Percentiles rank a stretch among this genome's conserved stretches.
Conservation (phyloP, 495 filamentous ascomycete species). For the Penicillium argentinense region DNA sequence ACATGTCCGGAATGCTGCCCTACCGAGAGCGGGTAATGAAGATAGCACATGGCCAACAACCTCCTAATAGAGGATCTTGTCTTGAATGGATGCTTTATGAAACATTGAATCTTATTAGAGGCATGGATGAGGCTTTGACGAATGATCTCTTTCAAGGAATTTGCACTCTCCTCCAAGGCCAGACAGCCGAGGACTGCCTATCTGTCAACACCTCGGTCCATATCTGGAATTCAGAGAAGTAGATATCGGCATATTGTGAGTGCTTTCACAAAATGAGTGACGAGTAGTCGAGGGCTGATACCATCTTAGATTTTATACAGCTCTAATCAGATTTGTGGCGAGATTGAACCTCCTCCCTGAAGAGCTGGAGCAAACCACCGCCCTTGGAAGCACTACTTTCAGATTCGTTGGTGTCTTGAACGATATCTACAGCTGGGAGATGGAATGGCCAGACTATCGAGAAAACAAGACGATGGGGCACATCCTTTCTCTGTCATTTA, state of each 20-base stretch:
- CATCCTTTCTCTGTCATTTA: conserved; percentile 22
- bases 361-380: conserved; percentile 5
- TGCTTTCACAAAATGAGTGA: not conserved
- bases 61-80: conserved; percentile 6
- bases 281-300: not conserved
- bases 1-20: conserved; percentile 15
- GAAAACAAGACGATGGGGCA: conserved; percentile 16
- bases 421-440: conserved; percentile 28
- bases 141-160: conserved; percentile 20
- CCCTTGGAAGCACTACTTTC: conserved; percentile 16
- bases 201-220: conserved; percentile 13
- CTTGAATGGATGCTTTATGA: conserved; percentile 24
- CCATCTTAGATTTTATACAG: conserved; percentile 18
- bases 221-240: conserved; percentile 19
- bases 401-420: conserved; percentile 22
- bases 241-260: conserved; percentile 20
- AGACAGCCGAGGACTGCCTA: conserved; percentile 14
- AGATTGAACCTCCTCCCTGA: conserved; percentile 7
- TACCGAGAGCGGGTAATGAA: conserved; percentile 19
- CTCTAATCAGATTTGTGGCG: conserved; percentile 22
- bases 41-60: conserved; percentile 5
- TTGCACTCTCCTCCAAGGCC: conserved; percentile 17
- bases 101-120: conserved; percentile 9
- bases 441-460: conserved; percentile 19
- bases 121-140: conserved; percentile 11